A percentile compares a stretch with the other conserved stretches of the same genome.
Evolutionary conservation across 1,139 yeast species (phyloP).

Genomic region (Taphrina sp.): DNA sequence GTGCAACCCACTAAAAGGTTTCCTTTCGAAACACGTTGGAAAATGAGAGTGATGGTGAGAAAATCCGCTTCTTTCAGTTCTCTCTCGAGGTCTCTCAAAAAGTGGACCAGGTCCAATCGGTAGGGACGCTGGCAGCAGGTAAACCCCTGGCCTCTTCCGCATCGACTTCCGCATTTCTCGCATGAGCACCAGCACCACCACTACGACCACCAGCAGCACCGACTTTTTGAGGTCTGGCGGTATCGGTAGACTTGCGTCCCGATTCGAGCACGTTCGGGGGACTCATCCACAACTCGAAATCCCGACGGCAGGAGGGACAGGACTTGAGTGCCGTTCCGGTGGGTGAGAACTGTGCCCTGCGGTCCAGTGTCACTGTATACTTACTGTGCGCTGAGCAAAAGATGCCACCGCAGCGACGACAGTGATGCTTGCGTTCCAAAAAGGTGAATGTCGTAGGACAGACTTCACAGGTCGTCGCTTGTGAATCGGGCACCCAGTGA

Average conservation of each 20-base stretch:
- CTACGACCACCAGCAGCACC: not conserved
- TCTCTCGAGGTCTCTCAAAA: no score
- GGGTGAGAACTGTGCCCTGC: slow-evolving; percentile 12
- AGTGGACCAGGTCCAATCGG: slow-evolving; percentile 32
- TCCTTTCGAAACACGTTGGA: no score
- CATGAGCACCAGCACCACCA: not conserved
- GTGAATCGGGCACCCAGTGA: slow-evolving; percentile 38
- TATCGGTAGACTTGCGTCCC: not conserved
- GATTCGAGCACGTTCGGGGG: slow-evolving; percentile 24
- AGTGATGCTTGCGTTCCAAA: slow-evolving; percentile 33
- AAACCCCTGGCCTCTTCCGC: slow-evolving; percentile 15
- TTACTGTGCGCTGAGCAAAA: slow-evolving; percentile 29
- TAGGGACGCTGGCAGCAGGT: slow-evolving; percentile 30
- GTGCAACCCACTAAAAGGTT: no score
- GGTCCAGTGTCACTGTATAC: slow-evolving; percentile 19
- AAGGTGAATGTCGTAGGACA: slow-evolving; percentile 57
- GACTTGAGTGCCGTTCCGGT: no score
- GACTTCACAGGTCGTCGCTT: slow-evolving; percentile 34
- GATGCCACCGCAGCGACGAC: slow-evolving; percentile 28
- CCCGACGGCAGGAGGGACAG: slow-evolving; percentile 26
- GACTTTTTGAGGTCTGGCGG: slow-evolving; percentile 10
- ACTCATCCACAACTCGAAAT: slow-evolving; percentile 25
- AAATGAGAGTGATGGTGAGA: no score
- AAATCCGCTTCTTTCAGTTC: no score
- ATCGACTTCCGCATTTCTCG: slow-evolving; percentile 6